These are phyloP conservation scores for Scleroderma bovista DNA, from an alignment of 768 basidiomycete genomes.

Conservation along the genomic window DNA sequence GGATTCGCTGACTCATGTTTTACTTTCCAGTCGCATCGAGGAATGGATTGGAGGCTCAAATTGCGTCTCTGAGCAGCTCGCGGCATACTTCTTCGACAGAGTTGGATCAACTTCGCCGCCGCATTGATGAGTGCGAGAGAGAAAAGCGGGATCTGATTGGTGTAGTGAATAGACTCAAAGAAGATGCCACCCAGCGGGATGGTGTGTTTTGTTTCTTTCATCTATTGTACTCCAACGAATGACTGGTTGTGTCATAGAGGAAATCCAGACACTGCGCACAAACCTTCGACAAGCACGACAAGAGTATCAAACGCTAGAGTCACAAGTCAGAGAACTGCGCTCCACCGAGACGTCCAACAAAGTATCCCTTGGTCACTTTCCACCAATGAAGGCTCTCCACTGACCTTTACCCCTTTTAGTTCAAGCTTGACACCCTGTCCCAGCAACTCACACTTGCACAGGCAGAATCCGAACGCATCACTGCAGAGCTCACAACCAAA, in stretches of 20 bases:
- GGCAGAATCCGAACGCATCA: conserved; percentile 68
- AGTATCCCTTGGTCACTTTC: conserved; percentile 33
- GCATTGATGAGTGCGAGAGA: conserved; percentile 71
- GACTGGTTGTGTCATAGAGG: conserved; percentile 40
- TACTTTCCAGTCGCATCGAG: conserved; percentile 38
- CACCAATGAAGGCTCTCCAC: not conserved
- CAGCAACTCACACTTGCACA: conserved; percentile 79
- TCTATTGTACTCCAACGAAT: not conserved
- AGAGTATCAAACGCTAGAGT: conserved; percentile 63
- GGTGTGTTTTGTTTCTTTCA: conserved; percentile 39
- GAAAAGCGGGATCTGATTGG: conserved; percentile 88
- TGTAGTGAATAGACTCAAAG: conserved; percentile 77
- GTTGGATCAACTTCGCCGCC: conserved; percentile 50
- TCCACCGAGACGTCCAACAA: conserved; percentile 74
- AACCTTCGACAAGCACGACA: conserved; percentile 72
- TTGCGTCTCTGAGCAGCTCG: conserved; percentile 51
- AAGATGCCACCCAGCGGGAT: conserved; percentile 68
- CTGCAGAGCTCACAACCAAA: conserved; percentile 62
- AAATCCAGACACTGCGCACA: conserved; percentile 60
- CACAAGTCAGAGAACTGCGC: conserved; percentile 65
- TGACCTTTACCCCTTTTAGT: conserved; percentile 39
- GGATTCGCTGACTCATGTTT: conserved; percentile 10
- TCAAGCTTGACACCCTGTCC: conserved; percentile 77
- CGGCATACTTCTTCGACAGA: conserved; percentile 61
- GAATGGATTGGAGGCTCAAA: conserved; percentile 45